Evolutionary conservation across 352 stramenopile genomes (phyloP).

Genomic region (Globisporangium middletonii): DNA sequence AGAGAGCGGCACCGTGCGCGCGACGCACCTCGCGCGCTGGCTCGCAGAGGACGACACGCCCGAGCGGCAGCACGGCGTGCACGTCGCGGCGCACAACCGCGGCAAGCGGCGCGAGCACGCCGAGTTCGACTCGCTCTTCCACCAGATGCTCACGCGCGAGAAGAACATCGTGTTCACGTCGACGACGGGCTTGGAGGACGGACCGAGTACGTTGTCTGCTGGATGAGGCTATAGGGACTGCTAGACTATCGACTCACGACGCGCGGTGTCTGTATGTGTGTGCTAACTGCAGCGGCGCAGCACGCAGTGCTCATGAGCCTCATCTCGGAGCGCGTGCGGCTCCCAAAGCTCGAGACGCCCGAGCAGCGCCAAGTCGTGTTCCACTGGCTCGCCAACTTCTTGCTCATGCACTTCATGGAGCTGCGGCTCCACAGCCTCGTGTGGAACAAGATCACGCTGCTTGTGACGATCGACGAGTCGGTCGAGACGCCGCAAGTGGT

Average conservation of each 20-base stretch:
- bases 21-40: slow-evolving; percentile 41
- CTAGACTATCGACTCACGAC: too few relatives aligned
- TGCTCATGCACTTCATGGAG: slow-evolving; percentile 84
- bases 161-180: slow-evolving; percentile 68
- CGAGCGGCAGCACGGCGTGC: slow-evolving; percentile 28
- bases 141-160: slow-evolving; percentile 57
- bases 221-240: too few relatives aligned
- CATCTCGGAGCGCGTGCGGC: slow-evolving; percentile 47
- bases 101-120: slow-evolving; percentile 29
- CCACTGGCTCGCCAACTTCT: slow-evolving; percentile 68
- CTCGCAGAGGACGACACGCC: slow-evolving; percentile 34
- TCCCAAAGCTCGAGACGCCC: slow-evolving; percentile 46
- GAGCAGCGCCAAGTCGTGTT: slow-evolving; percentile 59
- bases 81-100: slow-evolving; percentile 37
- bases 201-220: slow-evolving; percentile 31
- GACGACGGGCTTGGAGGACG: slow-evolving; percentile 72
- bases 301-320: slow-evolving; percentile 59
- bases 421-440: slow-evolving; percentile 70
- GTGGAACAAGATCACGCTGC: slow-evolving; percentile 79
- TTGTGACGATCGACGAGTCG: slow-evolving; percentile 40
- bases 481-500: slow-evolving; percentile 32
- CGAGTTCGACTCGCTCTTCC: slow-evolving; percentile 57
- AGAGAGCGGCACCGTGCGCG: slow-evolving; percentile 17
- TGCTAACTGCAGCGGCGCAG: slow-evolving; percentile 24
- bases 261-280: background rate